Percentiles rank a stretch among this genome's conserved stretches.
phyloP scores from a whole-genome alignment of 108 stramenopile species.

The Skeletonema tropicum region DNA sequence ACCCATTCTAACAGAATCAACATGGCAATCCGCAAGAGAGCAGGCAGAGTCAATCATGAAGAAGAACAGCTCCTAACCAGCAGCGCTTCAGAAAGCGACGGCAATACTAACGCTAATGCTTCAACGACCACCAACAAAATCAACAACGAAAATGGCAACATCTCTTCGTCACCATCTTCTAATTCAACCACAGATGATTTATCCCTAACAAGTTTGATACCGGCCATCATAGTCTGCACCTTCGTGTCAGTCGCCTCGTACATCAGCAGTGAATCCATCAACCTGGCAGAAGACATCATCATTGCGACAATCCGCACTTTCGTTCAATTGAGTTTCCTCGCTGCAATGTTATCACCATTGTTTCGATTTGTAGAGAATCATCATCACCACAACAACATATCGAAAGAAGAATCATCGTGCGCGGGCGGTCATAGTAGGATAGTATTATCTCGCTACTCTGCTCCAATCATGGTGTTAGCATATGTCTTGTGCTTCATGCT shows the following conservation, averaged over 20 bases:
- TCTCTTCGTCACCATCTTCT: background rate
- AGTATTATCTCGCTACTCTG: too few relatives aligned
- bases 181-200: background rate
- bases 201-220: constrained; percentile 5
- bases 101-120: background rate
- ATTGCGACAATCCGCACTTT: constrained; percentile 35
- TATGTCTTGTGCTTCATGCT: constrained; percentile 42
- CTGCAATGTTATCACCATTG: constrained; percentile 29
- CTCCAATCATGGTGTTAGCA: too few relatives aligned
- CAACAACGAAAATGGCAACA: background rate
- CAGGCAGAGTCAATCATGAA: too few relatives aligned
- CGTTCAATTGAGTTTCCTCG: constrained; percentile 31
- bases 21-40: too few relatives aligned
- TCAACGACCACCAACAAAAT: background rate
- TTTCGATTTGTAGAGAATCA: constrained; percentile 36
- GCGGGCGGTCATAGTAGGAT: too few relatives aligned
- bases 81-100: too few relatives aligned
- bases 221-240: constrained; percentile 6
- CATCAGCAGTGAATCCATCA: constrained; percentile 15
- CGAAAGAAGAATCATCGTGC: too few relatives aligned
- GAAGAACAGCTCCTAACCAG: too few relatives aligned
- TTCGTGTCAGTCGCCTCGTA: constrained; percentile 16
- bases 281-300: constrained; percentile 26
- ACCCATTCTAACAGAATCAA: too few relatives aligned
- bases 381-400: too few relatives aligned